A percentile compares a stretch with the other conserved stretches of the same genome.
These are phyloP conservation scores for Rhinocladiella mackenziei DNA, from an alignment of 2,329 filamentous ascomycete species.

Conservation along the genomic window DNA sequence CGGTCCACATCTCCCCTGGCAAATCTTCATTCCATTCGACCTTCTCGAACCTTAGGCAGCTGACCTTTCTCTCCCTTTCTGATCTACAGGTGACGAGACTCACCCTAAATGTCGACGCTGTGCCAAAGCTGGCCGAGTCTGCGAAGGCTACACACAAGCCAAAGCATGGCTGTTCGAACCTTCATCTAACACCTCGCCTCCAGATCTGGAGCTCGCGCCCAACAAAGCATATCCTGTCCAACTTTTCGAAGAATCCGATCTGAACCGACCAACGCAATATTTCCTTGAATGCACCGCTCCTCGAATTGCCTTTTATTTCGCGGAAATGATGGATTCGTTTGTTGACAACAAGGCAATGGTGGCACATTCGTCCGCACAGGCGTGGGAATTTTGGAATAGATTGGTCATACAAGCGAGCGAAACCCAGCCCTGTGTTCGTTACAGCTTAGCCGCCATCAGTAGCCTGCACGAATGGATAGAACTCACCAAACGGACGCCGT, in stretches of 20 bases:
- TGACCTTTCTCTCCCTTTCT: neutral
- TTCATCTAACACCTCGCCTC: neutral
- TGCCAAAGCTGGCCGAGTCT: slow-evolving; percentile 32
- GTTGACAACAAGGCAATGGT: slow-evolving; percentile 17
- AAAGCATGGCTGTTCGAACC: slow-evolving; percentile 17
- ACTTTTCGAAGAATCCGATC: slow-evolving; percentile 18
- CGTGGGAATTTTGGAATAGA: slow-evolving; percentile 18
- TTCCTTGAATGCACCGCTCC: slow-evolving; percentile 21
- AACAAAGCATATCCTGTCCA: slow-evolving; percentile 13
- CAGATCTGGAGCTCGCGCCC: slow-evolving; percentile 2
- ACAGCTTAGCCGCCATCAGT: slow-evolving; percentile 19
- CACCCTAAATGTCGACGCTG: slow-evolving; percentile 31
- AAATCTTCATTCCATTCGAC: too few relatives aligned
- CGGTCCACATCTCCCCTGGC: too few relatives aligned
- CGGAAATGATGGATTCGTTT: slow-evolving; percentile 22
- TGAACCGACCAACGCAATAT: slow-evolving; percentile 16
- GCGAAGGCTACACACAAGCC: slow-evolving; percentile 31
- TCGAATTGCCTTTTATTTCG: slow-evolving; percentile 16
- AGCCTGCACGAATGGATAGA: slow-evolving; percentile 23
- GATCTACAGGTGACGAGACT: slow-evolving; percentile 29
- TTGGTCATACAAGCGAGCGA: slow-evolving; percentile 17
- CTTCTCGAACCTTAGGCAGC: neutral
- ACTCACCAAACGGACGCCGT: slow-evolving; percentile 18
- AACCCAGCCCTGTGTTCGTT: slow-evolving; percentile 11
- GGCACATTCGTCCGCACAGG: slow-evolving; percentile 5